Conservation (phyloP, 2,329 filamentous ascomycete genomes). For the Cryphonectria nitschkei region DNA sequence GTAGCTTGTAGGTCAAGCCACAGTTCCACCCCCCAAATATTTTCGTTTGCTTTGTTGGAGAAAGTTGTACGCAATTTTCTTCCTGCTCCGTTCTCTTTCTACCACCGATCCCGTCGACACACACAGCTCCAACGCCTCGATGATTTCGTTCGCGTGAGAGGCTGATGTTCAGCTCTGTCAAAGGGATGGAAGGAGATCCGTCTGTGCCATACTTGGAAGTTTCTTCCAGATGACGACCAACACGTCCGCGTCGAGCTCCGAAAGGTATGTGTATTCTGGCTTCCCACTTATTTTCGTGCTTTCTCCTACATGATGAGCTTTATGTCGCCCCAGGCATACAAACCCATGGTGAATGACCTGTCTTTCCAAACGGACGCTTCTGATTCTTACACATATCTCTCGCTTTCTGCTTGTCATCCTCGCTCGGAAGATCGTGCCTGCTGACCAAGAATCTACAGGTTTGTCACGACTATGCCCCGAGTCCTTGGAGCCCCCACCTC, state of each 20-base stretch:
- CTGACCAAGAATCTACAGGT: conserved; percentile 32
- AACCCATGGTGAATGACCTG: conserved; percentile 59
- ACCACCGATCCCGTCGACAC: not conserved
- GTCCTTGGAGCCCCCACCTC: not conserved
- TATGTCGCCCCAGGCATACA: conserved; percentile 64
- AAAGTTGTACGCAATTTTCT: conserved; percentile 4
- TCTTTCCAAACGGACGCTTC: conserved; percentile 55
- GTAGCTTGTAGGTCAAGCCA: conserved; percentile 1
- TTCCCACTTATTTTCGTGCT: conserved; percentile 25
- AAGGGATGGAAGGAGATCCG: not conserved
- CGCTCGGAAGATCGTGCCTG: conserved; percentile 11
- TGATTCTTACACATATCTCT: conserved; percentile 38
- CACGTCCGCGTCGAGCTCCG: not conserved
- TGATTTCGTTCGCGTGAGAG: not conserved
- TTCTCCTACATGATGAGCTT: conserved; percentile 53
- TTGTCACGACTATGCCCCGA: conserved; percentile 24
- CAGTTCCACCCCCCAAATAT: conserved; percentile 7
- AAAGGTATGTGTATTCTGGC: conserved; percentile 27
- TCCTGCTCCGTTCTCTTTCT: not conserved
- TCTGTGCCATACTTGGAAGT: not conserved
- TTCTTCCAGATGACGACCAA: not conserved
- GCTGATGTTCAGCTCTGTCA: not conserved
- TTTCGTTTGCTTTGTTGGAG: not conserved
- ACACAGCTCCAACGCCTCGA: not conserved
- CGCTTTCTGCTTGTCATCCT: conserved; percentile 12